These are phyloP conservation scores for Carex scoparia DNA, from an alignment of 176 grass and related monocot genomes.

Conservation along the genomic window DNA sequence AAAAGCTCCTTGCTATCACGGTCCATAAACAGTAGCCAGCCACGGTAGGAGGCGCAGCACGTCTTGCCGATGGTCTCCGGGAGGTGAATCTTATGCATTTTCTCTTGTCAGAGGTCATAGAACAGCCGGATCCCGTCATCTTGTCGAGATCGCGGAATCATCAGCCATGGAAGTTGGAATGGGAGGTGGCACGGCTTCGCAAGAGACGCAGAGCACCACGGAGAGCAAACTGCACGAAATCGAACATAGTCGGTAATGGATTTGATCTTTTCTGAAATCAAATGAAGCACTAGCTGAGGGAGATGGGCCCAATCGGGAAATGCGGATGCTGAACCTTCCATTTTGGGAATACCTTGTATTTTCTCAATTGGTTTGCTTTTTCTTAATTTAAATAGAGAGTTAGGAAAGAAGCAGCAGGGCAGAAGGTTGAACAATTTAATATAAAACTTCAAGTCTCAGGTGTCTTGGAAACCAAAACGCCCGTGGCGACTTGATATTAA, in stretches of 20 bases:
- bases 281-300: neutral
- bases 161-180: constrained; percentile 9
- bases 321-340: no score
- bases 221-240: neutral
- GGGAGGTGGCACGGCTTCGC: neutral
- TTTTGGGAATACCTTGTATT: no score
- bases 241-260: constrained; percentile 27
- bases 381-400: no score
- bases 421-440: no score
- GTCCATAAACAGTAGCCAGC: constrained; percentile 13
- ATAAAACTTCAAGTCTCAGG: no score
- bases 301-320: constrained; percentile 21
- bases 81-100: constrained; percentile 3
- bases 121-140: neutral
- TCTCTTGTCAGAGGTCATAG: constrained; percentile 8
- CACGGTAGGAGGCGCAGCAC: constrained; percentile 6
- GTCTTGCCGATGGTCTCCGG: neutral
- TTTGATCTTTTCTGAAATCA: neutral
- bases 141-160: neutral
- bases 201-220: no score
- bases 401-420: no score
- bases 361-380: no score
- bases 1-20: constrained; percentile 14
- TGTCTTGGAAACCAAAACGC: no score
- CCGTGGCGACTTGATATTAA: no score